Base-by-base conservation (phyloP, 768 basidiomycete species). In the Sutorius australiensis region DNA sequence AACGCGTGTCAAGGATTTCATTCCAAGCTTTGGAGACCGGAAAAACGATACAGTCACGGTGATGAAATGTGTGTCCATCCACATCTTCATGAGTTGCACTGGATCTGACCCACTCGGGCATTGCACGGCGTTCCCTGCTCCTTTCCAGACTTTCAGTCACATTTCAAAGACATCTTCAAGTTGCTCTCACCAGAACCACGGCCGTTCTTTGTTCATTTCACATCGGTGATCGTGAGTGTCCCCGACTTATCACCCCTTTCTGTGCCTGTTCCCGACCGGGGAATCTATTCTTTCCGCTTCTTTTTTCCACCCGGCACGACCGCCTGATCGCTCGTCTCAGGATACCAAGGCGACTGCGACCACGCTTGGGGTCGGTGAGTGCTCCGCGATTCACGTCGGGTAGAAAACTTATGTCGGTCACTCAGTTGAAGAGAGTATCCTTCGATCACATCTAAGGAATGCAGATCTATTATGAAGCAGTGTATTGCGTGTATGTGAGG, bases 141-240 rank as follows among this genome's bases (percentile, higher is more conserved):
- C 34, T 46, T 55, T 40, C 5, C 54, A 91, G 89, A 90, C 67
- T 89, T 92, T 69, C 83, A 85, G 59, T 81, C 84, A 53, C 87
- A 89, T 63, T 90, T 92, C 69, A 87, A 81, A 63, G 88, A 90
- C 48, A 86, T 89, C 34, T 76, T 78, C 42, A 81, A 78, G 56
- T 74, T 77, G 40, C 71, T 77, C 57, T 88, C 88, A 1, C 84
- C 86, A 12, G 74, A 79, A 24, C 77, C 80, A 38, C 79, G 89
- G 5, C 78, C 81, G 0, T 88, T 88, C 67, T 86, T 82, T 59
- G 76, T 84, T 48, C 84, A 89, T 73, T 75, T 86, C 36, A 91
- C 89, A 33, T 86, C 87, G 46, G 86, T 89, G 46, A 80, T 90
- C 56, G 88, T 90, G 64, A 69, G 86, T 77, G 27, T 57, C 17